These are phyloP conservation scores for Massarina eburnea DNA, from an alignment of 2,329 filamentous ascomycete genomes.

Conservation along the genomic window DNA sequence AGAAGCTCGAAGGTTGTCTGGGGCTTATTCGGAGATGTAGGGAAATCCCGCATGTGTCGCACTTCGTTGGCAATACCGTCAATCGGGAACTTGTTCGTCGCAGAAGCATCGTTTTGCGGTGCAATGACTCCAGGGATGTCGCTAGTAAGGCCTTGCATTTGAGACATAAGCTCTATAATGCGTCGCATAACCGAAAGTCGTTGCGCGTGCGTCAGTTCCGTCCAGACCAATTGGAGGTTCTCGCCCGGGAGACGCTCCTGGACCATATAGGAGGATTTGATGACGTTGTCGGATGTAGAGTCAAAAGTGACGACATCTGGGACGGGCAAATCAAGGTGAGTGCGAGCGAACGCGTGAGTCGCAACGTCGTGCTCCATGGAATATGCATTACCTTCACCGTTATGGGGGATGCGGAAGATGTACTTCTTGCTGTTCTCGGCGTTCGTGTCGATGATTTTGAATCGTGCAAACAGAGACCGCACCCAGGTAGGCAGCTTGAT, in stretches of 20 bases:
- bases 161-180: slow-evolving; percentile 1
- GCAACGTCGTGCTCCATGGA: slow-evolving; percentile 5
- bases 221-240: slow-evolving; percentile 2
- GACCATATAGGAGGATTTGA: slow-evolving; percentile 5
- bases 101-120: background rate
- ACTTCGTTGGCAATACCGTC: background rate
- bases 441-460: background rate
- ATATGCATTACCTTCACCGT: background rate
- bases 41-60: background rate
- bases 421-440: background rate
- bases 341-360: background rate
- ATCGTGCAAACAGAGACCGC: background rate
- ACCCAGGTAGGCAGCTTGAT: background rate
- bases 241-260: slow-evolving; percentile 15
- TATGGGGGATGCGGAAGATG: slow-evolving; percentile 11
- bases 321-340: slow-evolving; percentile 1
- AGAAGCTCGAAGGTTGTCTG: background rate
- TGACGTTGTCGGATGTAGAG: background rate
- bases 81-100: background rate
- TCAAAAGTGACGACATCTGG: slow-evolving; percentile 8
- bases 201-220: slow-evolving; percentile 9
- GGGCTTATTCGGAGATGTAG: background rate
- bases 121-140: background rate
- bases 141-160: slow-evolving; percentile 1
- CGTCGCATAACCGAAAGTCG: slow-evolving; percentile 2